These are phyloP conservation scores for Cajanus cajan DNA, from an alignment of 306 rosid species.

Conservation along the genomic window DNA sequence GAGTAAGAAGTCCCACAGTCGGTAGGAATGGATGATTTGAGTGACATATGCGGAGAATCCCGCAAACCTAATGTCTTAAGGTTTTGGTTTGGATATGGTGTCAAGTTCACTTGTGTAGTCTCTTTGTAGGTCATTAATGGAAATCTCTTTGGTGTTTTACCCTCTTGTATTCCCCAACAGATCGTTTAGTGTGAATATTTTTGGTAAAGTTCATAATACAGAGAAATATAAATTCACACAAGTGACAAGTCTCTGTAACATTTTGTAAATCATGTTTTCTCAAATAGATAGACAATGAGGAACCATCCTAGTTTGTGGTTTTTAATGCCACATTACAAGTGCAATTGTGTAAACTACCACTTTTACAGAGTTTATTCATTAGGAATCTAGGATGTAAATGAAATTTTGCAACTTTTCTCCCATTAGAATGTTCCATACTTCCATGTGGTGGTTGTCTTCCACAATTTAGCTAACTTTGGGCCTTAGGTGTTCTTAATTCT, in stretches of 20 bases:
- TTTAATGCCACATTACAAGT: background rate
- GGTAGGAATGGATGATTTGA: background rate
- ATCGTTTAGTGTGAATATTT: background rate
- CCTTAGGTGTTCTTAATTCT: slow-evolving; percentile 4
- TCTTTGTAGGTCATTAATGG: background rate
- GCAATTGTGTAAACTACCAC: slow-evolving; percentile 3
- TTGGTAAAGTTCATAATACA: background rate
- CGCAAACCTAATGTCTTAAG: background rate
- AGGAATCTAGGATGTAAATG: background rate
- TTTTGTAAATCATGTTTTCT: slow-evolving; percentile 9
- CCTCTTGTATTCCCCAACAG: background rate
- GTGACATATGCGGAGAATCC: background rate
- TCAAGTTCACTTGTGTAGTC: background rate
- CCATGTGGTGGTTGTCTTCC: background rate
- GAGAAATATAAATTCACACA: slow-evolving; percentile 5
- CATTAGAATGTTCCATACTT: background rate
- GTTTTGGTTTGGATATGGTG: background rate
- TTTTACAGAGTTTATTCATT: background rate
- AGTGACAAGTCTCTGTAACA: background rate
- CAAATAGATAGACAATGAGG: background rate
- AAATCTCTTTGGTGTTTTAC: background rate
- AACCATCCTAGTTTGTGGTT: background rate
- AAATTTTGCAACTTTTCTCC: background rate
- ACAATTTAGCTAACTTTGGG: background rate
- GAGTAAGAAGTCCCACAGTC: background rate